Evolutionary conservation across 2,329 filamentous ascomycete species (phyloP).

Genomic region (Colletotrichum sojae): DNA sequence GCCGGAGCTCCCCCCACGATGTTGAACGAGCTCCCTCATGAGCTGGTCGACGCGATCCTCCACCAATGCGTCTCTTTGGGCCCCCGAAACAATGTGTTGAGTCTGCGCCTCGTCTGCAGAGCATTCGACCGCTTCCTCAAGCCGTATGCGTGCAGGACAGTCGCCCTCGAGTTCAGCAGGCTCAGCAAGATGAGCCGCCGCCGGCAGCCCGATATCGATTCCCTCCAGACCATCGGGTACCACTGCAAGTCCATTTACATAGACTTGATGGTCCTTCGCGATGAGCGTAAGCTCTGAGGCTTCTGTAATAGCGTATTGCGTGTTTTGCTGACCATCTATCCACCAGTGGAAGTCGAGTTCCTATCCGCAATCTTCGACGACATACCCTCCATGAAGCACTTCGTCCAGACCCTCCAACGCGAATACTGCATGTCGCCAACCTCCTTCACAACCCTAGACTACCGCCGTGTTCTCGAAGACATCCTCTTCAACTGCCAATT

Average conservation of each 20-base stretch:
- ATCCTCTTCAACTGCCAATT: constrained; percentile 62
- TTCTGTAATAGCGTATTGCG: neutral
- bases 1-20: constrained; percentile 24
- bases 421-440: constrained; percentile 63
- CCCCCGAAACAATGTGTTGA: constrained; percentile 61
- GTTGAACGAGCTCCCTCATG: constrained; percentile 64
- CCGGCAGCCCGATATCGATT: constrained; percentile 53
- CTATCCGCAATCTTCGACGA: constrained; percentile 61
- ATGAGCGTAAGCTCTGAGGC: constrained; percentile 56
- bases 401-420: constrained; percentile 59
- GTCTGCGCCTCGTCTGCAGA: constrained; percentile 64
- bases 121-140: constrained; percentile 63
- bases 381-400: constrained; percentile 61
- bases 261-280: constrained; percentile 67
- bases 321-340: constrained; percentile 4
- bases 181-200: constrained; percentile 55
- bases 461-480: constrained; percentile 55
- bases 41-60: constrained; percentile 64
- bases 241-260: constrained; percentile 65
- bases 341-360: constrained; percentile 62
- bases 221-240: constrained; percentile 61
- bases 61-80: constrained; percentile 56
- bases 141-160: constrained; percentile 60
- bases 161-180: constrained; percentile 65
- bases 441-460: constrained; percentile 66